phyloP scores from a whole-genome alignment of 305 asterid species.

The Salvia sclarea region DNA sequence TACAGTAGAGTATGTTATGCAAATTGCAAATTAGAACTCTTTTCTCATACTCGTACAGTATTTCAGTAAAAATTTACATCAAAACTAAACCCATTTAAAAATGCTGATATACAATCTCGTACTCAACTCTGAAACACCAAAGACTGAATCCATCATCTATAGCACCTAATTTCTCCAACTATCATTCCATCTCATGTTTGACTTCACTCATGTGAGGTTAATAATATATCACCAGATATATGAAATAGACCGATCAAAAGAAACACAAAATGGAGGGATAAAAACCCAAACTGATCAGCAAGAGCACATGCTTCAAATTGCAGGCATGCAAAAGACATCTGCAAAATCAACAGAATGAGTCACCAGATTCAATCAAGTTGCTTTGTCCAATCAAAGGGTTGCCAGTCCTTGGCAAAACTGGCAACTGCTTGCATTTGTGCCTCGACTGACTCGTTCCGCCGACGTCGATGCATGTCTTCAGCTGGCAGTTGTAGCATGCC shows the following conservation, averaged over 20 bases:
- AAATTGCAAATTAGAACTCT: too few relatives aligned
- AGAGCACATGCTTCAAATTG: not conserved
- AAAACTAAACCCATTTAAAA: not conserved
- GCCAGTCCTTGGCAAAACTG: conserved; percentile 67
- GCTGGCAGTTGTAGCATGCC: conserved; percentile 82
- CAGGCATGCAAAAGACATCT: not conserved
- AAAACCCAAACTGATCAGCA: not conserved
- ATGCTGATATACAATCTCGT: too few relatives aligned
- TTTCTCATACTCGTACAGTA: not conserved
- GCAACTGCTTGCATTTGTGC: conserved; percentile 70
- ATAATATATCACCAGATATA: not conserved
- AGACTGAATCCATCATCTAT: too few relatives aligned
- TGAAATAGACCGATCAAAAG: not conserved
- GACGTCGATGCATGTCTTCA: conserved; percentile 84
- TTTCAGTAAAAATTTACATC: not conserved
- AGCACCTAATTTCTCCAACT: not conserved
- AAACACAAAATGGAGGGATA: not conserved
- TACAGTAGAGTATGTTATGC: not conserved
- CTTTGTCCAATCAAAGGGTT: conserved; percentile 88
- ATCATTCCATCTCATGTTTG: not conserved
- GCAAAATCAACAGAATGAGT: not conserved
- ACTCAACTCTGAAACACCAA: not conserved
- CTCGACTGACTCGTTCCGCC: conserved; percentile 63
- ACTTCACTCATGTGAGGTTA: not conserved
- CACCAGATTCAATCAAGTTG: conserved; percentile 42